phyloP scores from a whole-genome alignment of 2,329 filamentous ascomycete genomes.

The Sarocladium kiliense region DNA sequence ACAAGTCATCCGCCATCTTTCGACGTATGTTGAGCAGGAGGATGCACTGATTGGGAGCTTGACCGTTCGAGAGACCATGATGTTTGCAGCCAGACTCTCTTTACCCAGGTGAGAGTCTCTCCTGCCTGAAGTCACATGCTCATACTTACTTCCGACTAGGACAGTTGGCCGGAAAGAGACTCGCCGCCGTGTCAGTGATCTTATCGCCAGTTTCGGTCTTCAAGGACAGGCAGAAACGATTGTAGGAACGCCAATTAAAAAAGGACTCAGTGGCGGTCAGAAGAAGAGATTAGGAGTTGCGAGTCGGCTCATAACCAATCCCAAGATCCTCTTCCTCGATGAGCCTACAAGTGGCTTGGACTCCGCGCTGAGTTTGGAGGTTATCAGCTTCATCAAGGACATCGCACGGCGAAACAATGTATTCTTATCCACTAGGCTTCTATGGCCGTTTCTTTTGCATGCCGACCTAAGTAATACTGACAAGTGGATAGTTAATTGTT shows the following conservation, averaged over 20 bases:
- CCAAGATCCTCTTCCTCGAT: constrained; percentile 76
- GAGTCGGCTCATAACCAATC: constrained; percentile 74
- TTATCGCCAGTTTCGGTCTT: constrained; percentile 71
- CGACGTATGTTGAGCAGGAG: constrained; percentile 81
- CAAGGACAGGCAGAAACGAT: constrained; percentile 62
- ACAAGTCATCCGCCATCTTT: constrained; percentile 56
- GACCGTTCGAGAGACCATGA: constrained; percentile 73
- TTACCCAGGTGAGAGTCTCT: constrained; percentile 13
- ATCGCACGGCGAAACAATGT: constrained; percentile 64
- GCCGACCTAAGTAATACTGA: no score
- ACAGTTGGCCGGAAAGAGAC: constrained; percentile 47
- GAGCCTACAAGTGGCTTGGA: constrained; percentile 83
- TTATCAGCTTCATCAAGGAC: constrained; percentile 65
- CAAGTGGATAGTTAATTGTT: constrained; percentile 57
- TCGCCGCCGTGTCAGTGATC: constrained; percentile 55
- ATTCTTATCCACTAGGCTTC: constrained; percentile 18
- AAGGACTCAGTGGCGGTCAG: constrained; percentile 81
- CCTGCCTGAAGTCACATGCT: no score
- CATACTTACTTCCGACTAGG: no score
- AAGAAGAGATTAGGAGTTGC: constrained; percentile 77
- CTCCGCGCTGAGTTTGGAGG: constrained; percentile 69
- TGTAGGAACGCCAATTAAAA: constrained; percentile 76
- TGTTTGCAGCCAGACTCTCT: constrained; percentile 69
- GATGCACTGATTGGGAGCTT: constrained; percentile 77
- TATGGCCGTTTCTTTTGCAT: no score